A percentile compares a stretch with the other conserved stretches of the same genome.
These are phyloP conservation scores for Gomphus bonarii DNA, from an alignment of 1,284 basidiomycete genomes.

Conservation along the genomic window DNA sequence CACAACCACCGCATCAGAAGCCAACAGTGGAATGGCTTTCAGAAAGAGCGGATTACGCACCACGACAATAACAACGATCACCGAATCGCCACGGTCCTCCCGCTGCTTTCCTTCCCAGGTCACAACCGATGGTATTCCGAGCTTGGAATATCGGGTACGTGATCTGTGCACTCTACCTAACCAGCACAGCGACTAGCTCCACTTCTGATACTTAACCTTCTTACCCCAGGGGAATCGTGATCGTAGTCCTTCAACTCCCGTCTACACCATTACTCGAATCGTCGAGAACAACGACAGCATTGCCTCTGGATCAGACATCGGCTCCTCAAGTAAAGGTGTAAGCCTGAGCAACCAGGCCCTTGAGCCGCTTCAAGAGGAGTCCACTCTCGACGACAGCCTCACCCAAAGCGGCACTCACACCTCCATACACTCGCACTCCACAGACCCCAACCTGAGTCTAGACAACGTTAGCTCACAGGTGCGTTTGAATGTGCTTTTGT, in stretches of 20 bases:
- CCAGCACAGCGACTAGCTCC: background rate
- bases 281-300: background rate
- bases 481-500: background rate
- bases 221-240: background rate
- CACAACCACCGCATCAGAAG: background rate
- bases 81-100: background rate
- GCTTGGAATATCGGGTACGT: constrained; percentile 5
- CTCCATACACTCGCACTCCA: background rate
- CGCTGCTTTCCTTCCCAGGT: background rate
- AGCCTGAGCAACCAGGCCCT: background rate
- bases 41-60: background rate
- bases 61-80: background rate
- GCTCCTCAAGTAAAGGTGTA: background rate
- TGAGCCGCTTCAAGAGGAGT: background rate
- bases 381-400: background rate
- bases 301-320: background rate
- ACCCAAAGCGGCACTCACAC: background rate
- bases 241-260: background rate
- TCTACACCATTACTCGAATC: background rate
- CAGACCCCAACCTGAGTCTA: background rate
- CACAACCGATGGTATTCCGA: background rate
- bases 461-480: constrained; percentile 3
- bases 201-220: background rate
- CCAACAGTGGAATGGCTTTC: background rate
- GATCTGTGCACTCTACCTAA: background rate